Base-by-base conservation (phyloP, 1,139 yeast species). In the Saccharomyces hybrid region DNA sequence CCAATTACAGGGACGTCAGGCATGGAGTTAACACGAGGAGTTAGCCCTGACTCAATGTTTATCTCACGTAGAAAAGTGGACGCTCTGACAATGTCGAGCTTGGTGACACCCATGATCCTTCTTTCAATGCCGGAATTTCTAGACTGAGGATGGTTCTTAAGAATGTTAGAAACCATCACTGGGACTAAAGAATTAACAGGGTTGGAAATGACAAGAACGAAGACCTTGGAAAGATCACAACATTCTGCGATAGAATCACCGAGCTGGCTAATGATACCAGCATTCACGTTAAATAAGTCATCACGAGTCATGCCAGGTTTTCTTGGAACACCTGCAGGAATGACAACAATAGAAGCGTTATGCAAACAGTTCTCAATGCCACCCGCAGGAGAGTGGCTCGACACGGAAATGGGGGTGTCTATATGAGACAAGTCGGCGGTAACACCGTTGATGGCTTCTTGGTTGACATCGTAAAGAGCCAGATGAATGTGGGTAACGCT, bases 241-340 rank as follows among this genome's bases (percentile, higher is more conserved):
- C 59, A 48, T 55, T 80, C 79, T 51, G 95, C 95, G 65, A 88
- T 83, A 52, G 88, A 88, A 71, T 81, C 82, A 61, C 95, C 91
- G 66, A 91, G 77, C 71, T 84, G 91, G 63, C 86, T 79, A 55
- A 91, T 90, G 72, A 91, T 91, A 51, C 90, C 86, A 50, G 96
- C 96, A 70, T 91, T 91, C 76, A 93, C 88, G 76, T 83, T 83
- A 81, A 91, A 89, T 71, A 91, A 80, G 71, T 91, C 97, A 71
- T 91, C 97, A 74, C 98, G 84, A 61, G 97, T 88, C 98, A 91
- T 91, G 64, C 97, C 97, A 55, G 97, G 97, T 77, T 91, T 91
- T 77, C 98, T 84, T 71, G 97, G 97, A 56, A 91, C 88, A 70
- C 98, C 97, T 51, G 97, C 97, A 59, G 97, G 96, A 70, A 91